Conservation (phyloP, 306 rosid genomes). For the Albizia julibrissin region DNA sequence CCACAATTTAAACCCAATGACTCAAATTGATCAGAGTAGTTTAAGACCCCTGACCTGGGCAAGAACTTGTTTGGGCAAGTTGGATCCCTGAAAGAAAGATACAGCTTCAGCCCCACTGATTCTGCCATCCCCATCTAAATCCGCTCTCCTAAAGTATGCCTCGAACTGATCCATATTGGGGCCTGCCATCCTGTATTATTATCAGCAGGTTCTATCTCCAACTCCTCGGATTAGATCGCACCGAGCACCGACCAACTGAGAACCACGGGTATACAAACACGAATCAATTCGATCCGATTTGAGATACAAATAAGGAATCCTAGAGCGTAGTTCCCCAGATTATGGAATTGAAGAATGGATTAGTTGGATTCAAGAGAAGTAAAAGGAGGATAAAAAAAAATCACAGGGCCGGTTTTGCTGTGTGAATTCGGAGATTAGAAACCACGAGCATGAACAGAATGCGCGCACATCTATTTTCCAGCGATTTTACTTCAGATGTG, state of each 20-base stretch:
- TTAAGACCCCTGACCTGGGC: conserved; percentile 86
- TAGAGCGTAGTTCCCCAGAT: background rate
- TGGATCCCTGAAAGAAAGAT: conserved; percentile 81
- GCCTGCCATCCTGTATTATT: conserved; percentile 40
- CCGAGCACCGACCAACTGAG: conserved; percentile 3
- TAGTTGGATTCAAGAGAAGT: background rate
- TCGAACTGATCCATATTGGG: conserved; percentile 85
- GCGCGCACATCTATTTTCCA: background rate
- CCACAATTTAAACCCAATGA: background rate
- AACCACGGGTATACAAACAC: background rate
- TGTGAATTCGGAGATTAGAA: conserved; percentile 28
- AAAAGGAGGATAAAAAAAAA: background rate
- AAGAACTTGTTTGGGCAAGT: conserved; percentile 77
- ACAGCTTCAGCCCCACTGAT: conserved; percentile 95
- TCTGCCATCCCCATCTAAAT: conserved; percentile 96
- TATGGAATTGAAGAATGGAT: conserved; percentile 21
- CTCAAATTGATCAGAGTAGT: background rate
- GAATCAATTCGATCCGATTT: conserved; percentile 30
- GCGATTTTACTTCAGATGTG: conserved; percentile 36
- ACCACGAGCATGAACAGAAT: background rate
- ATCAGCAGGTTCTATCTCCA: background rate
- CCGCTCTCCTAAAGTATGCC: conserved; percentile 73
- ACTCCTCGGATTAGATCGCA: conserved; percentile 32
- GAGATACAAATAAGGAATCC: conserved; percentile 19
- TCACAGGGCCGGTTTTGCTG: background rate